Percentiles rank a stretch among this genome's conserved stretches.
phyloP scores from a whole-genome alignment of 1,284 basidiomycete genomes.

The Tetrapyrgos nigripes region DNA sequence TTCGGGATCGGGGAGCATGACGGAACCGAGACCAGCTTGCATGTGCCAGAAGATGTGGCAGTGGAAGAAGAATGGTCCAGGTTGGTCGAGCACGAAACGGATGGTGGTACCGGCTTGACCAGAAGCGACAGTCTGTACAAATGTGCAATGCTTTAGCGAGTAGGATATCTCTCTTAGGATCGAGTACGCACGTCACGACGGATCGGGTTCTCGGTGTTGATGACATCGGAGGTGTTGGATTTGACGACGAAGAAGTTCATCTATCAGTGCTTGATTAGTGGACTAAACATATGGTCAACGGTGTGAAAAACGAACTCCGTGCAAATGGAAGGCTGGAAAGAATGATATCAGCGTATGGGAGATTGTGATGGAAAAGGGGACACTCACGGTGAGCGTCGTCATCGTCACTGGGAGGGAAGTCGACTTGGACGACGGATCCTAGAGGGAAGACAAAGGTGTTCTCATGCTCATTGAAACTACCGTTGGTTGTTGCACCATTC shows the following conservation, averaged over 20 bases:
- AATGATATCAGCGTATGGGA: slow-evolving; percentile 25
- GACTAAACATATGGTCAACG: background rate
- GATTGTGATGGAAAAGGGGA: slow-evolving; percentile 2
- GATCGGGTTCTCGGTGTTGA: slow-evolving; percentile 29
- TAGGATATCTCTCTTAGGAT: background rate
- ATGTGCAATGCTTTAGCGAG: background rate
- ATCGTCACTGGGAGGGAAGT: slow-evolving; percentile 6
- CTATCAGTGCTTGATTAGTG: slow-evolving; percentile 12
- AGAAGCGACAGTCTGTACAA: slow-evolving; percentile 23
- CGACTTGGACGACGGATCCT: slow-evolving; percentile 28
- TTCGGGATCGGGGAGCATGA: slow-evolving; percentile 26
- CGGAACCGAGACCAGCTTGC: slow-evolving; percentile 33
- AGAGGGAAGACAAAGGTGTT: slow-evolving; percentile 34
- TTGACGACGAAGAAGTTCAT: slow-evolving; percentile 36
- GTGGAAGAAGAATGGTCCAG: slow-evolving; percentile 30
- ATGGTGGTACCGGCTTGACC: slow-evolving; percentile 18
- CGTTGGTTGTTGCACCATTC: slow-evolving; percentile 24
- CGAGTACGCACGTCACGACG: slow-evolving; percentile 26
- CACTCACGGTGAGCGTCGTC: slow-evolving; percentile 12
- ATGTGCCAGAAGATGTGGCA: slow-evolving; percentile 37
- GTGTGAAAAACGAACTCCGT: slow-evolving; percentile 17
- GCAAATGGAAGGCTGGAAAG: slow-evolving; percentile 25
- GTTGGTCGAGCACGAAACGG: slow-evolving; percentile 7
- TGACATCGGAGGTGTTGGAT: slow-evolving; percentile 22
- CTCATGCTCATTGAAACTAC: slow-evolving; percentile 32